A percentile compares a stretch with the other conserved stretches of the same genome.
These are phyloP conservation scores for Trichoderma lentiforme DNA, from an alignment of 2,329 filamentous ascomycete genomes.

Conservation along the genomic window DNA sequence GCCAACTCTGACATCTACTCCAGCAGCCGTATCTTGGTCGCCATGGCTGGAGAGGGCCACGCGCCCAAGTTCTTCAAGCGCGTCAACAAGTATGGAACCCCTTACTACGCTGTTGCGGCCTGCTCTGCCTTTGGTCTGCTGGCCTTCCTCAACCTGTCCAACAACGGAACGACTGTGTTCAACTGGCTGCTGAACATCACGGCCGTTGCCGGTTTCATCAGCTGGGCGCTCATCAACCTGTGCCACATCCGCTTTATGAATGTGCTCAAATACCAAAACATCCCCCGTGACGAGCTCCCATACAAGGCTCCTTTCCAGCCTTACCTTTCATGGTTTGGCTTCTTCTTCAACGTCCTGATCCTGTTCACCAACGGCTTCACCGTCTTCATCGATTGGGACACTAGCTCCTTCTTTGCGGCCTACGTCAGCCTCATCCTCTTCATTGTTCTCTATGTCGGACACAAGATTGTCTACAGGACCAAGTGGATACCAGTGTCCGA, in stretches of 20 bases:
- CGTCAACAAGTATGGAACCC: slow-evolving; percentile 61
- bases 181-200: slow-evolving; percentile 71
- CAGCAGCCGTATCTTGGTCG: slow-evolving; percentile 64
- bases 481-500: slow-evolving; percentile 37
- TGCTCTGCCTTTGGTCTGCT: slow-evolving; percentile 58
- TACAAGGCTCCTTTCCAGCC: slow-evolving; percentile 62
- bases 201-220: slow-evolving; percentile 66
- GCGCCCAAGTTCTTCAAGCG: slow-evolving; percentile 58
- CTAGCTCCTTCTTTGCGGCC: slow-evolving; percentile 58
- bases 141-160: slow-evolving; percentile 64
- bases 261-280: slow-evolving; percentile 53
- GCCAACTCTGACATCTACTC: slow-evolving; percentile 77
- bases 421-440: slow-evolving; percentile 66
- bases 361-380: slow-evolving; percentile 67
- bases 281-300: slow-evolving; percentile 56
- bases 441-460: slow-evolving; percentile 54
- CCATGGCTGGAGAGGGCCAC: slow-evolving; percentile 61
- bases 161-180: slow-evolving; percentile 59
- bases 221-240: slow-evolving; percentile 63
- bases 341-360: slow-evolving; percentile 63
- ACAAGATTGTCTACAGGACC: slow-evolving; percentile 51
- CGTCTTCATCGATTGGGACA: slow-evolving; percentile 61
- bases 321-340: slow-evolving; percentile 61
- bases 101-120: slow-evolving; percentile 56
- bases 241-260: slow-evolving; percentile 65